Evolutionary conservation across 768 basidiomycete species (phyloP), one percentile per base, ranked within the genome.

Genomic region (Mycena epipterygia): DNA sequence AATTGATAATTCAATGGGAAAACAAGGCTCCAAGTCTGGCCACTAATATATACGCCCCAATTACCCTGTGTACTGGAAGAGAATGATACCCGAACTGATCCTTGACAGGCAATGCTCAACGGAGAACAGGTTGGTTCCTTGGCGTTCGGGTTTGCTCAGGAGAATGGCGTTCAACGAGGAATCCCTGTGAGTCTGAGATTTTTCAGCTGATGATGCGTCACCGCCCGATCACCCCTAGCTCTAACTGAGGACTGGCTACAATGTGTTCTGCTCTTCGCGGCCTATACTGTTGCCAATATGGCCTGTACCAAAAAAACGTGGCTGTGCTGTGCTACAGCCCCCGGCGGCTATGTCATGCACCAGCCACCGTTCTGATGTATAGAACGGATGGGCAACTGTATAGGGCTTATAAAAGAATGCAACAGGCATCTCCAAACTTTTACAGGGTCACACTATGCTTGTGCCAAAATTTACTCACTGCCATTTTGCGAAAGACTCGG

Each of bases 141-240:
- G 59, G 59, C 59, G 30, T 48, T 59, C 58, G 58, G 46, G 58
- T 44, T 59, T 59, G 37, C 58, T 59, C 58, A 59, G 42, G 58
- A 41, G 27, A 60, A 60, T 33, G 59, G 44, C 44, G 25, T 60
- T 33, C 59, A 60, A 48, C 30, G 44, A 46, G 42, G 42, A 60
- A 60, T 60, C 30, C n/a, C 59, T 48, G 59, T 60, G 59, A 33
- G 46, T 48, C 32, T 44, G 42, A 44, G 3, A 23, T 35, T 46
- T 48, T 60, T 35, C 21, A 60, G 41, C 59, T 60, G 2, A 60
- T 60, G 42, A 44, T n/a, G 44, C 59, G 14, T 48, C 59, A 60
- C 32, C 59, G 23, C 42, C 59, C 59, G 59, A 60, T 60, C 44
- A 60, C 25, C 39, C 56, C 42, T n/a, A 60, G 42, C 23, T 30